phyloP scores from a whole-genome alignment of 176 grass and related monocot genomes.

The Poa pratensis region DNA sequence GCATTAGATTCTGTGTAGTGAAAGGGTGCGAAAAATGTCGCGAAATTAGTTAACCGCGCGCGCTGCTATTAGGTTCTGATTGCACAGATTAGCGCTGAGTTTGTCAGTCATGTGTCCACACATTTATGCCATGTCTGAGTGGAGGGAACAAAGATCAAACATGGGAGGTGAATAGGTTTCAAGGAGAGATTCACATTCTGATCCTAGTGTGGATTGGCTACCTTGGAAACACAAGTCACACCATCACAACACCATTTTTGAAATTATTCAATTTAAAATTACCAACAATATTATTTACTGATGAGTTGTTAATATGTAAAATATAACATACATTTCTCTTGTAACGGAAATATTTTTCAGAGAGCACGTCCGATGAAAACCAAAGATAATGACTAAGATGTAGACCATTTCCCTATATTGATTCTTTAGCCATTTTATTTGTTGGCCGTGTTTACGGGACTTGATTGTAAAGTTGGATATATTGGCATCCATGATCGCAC shows the following conservation, averaged over 20 bases:
- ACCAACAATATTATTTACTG: background rate
- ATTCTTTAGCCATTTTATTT: no score
- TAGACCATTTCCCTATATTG: background rate
- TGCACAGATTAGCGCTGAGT: background rate
- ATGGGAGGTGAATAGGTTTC: background rate
- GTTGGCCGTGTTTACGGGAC: no score
- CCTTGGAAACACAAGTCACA: background rate
- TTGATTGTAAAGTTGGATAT: no score
- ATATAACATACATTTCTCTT: background rate
- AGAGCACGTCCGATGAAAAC: background rate
- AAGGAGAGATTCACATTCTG: background rate
- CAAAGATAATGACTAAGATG: background rate
- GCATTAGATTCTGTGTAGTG: background rate
- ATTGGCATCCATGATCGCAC: no score
- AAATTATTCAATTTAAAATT: no score
- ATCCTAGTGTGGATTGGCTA: background rate
- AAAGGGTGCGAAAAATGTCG: background rate
- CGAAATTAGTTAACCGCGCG: background rate
- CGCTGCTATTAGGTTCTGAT: background rate
- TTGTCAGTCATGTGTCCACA: background rate
- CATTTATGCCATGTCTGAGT: constrained; percentile 30
- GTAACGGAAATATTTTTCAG: background rate
- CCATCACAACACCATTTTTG: background rate
- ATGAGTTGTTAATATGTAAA: background rate
- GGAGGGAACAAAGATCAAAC: constrained; percentile 24